Evolutionary conservation across 2,329 filamentous ascomycete species (phyloP).

Genomic region (Simplicillium aogashimaense): DNA sequence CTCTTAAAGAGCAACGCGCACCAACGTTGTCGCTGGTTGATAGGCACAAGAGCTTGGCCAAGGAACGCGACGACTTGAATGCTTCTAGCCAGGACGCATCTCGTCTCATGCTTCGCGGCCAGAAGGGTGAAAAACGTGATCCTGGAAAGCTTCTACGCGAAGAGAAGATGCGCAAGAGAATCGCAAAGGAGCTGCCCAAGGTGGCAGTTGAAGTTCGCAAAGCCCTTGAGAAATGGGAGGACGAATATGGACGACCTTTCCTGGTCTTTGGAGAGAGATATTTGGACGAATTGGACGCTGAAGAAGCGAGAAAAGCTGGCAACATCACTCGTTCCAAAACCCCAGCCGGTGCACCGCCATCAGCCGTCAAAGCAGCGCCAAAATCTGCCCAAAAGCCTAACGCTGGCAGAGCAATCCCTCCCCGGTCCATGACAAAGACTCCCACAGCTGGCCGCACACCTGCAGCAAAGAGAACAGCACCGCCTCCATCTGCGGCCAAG

Average conservation of each 20-base stretch:
- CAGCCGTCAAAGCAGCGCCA: constrained; percentile 23
- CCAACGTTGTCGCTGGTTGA: constrained; percentile 78
- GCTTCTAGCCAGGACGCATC: constrained; percentile 92
- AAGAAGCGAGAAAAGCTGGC: constrained; percentile 45
- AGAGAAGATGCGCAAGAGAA: constrained; percentile 97
- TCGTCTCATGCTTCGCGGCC: constrained; percentile 79
- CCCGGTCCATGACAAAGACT: constrained; percentile 40
- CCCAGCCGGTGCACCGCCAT: constrained; percentile 51
- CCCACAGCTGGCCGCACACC: constrained; percentile 31
- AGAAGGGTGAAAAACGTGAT: constrained; percentile 89
- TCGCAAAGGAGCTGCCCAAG: constrained; percentile 91
- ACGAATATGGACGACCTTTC: constrained; percentile 90
- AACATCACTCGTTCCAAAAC: constrained; percentile 57
- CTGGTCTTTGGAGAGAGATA: constrained; percentile 88
- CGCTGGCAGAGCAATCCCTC: constrained; percentile 22
- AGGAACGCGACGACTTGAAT: constrained; percentile 79
- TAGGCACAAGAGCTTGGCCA: constrained; percentile 69
- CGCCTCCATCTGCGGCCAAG: constrained; percentile 9
- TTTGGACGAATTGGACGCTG: constrained; percentile 68
- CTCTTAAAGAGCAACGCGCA: constrained; percentile 75
- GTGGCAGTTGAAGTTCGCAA: constrained; percentile 75
- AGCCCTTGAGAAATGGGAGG: constrained; percentile 78
- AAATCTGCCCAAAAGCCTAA: constrained; percentile 20
- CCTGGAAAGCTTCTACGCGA: constrained; percentile 88
- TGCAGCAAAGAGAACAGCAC: constrained; percentile 17